Percentiles rank a stretch among this genome's conserved stretches.
Evolutionary conservation across 2,329 filamentous ascomycete species (phyloP).

Genomic region (Aureobasidium zeae): DNA sequence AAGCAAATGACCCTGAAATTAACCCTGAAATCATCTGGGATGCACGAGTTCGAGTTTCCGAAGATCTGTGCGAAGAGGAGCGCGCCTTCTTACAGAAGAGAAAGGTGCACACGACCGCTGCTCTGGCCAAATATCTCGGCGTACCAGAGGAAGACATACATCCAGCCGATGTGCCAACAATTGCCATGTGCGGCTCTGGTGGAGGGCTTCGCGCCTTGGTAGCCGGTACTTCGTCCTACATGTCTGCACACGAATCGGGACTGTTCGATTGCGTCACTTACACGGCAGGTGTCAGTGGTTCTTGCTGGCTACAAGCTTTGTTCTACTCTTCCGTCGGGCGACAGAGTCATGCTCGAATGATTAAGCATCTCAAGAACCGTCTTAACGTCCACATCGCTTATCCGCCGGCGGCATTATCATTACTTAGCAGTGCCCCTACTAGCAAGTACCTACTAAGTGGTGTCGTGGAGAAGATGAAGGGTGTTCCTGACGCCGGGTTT

Average conservation of each 20-base stretch:
- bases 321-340: constrained; percentile 72
- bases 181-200: constrained; percentile 90
- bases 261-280: constrained; percentile 93
- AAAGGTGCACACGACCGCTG: constrained; percentile 57
- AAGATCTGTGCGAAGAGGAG: constrained; percentile 75
- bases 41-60: constrained; percentile 71
- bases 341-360: constrained; percentile 57
- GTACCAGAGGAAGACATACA: constrained; percentile 74
- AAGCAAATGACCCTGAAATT: constrained; percentile 71
- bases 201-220: constrained; percentile 85
- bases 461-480: constrained; percentile 82
- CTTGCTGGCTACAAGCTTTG: constrained; percentile 87
- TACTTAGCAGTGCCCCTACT: constrained; percentile 80
- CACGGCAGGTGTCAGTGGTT: constrained; percentile 88
- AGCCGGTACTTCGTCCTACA: constrained; percentile 77
- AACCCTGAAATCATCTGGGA: constrained; percentile 83
- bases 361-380: constrained; percentile 78
- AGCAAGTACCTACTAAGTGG: constrained; percentile 86
- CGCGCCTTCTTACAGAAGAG: constrained; percentile 62
- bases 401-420: constrained; percentile 70
- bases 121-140: constrained; percentile 72
- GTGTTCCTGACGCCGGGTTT: constrained; percentile 69
- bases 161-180: constrained; percentile 83
- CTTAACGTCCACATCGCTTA: constrained; percentile 87
- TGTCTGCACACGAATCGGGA: constrained; percentile 75